These are phyloP conservation scores for Lasiodiplodia theobromae DNA, from an alignment of 2,329 filamentous ascomycete species.

Conservation along the genomic window DNA sequence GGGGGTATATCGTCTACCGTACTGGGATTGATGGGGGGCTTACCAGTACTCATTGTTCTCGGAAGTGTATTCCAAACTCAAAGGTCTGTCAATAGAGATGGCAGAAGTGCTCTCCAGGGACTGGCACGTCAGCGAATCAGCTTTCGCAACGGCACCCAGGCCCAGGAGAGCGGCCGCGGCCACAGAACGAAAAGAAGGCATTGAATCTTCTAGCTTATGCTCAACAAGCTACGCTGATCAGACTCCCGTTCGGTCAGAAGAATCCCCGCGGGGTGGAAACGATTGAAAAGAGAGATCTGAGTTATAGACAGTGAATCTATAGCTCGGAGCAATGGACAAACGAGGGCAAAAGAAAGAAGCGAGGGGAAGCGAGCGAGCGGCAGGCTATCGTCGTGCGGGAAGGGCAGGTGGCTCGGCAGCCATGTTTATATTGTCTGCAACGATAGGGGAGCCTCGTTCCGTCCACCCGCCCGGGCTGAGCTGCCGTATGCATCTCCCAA, in stretches of 20 bases:
- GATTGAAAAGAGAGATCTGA: background rate
- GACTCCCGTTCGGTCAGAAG: background rate
- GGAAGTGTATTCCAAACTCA: conserved; percentile 19
- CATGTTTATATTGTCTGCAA: conserved; percentile 1
- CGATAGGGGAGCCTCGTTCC: background rate
- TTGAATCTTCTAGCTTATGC: background rate
- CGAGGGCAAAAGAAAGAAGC: background rate
- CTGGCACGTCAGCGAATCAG: conserved; percentile 25
- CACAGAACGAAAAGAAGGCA: conserved; percentile 19
- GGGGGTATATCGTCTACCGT: too few species aligned
- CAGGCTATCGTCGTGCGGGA: background rate
- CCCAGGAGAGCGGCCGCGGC: background rate
- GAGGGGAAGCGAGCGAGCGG: conserved; percentile 4
- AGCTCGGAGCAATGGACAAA: conserved; percentile 6
- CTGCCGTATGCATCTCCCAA: background rate
- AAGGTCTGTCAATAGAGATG: conserved; percentile 18
- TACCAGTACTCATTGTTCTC: conserved; percentile 27
- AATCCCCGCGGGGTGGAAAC: background rate
- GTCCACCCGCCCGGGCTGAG: background rate
- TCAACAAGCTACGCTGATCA: background rate
- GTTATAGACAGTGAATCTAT: background rate
- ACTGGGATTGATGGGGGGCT: background rate
- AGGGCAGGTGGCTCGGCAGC: background rate
- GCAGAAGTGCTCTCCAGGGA: conserved; percentile 1
- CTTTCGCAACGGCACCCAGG: conserved; percentile 5